These are phyloP conservation scores for Xerocomus cyaneibrunnescens DNA, from an alignment of 1,284 basidiomycete genomes.

Conservation along the genomic window DNA sequence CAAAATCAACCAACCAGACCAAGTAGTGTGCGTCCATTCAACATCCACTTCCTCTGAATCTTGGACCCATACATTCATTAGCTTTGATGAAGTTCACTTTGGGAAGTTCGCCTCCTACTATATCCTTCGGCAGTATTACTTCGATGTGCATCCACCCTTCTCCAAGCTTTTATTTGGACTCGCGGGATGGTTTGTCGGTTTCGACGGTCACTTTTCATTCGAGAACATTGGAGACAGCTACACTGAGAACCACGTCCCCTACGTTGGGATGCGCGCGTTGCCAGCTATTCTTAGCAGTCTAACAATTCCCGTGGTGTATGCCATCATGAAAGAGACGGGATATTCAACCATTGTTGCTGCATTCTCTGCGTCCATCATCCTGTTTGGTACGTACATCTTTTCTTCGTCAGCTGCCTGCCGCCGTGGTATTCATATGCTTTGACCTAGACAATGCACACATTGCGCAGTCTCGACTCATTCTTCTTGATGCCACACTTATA, in stretches of 20 bases:
- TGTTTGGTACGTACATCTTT: conserved; percentile 69
- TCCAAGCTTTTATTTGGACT: conserved; percentile 92
- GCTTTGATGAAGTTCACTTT: conserved; percentile 97
- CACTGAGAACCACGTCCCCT: conserved; percentile 84
- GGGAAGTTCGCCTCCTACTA: conserved; percentile 95
- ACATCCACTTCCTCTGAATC: neutral
- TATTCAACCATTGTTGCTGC: conserved; percentile 88
- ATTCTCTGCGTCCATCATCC: conserved; percentile 82
- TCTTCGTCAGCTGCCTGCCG: neutral
- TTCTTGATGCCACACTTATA: conserved; percentile 92
- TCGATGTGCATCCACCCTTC: conserved; percentile 98
- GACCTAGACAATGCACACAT: conserved; percentile 93
- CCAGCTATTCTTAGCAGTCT: conserved; percentile 90
- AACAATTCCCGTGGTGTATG: conserved; percentile 90
- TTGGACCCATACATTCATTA: conserved; percentile 33
- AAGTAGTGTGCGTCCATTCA: conserved; percentile 80
- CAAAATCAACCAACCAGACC: conserved; percentile 90
- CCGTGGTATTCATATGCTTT: conserved; percentile 4
- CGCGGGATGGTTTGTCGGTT: conserved; percentile 95
- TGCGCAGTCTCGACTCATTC: conserved; percentile 92
- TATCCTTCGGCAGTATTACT: conserved; percentile 92
- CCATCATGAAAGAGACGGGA: conserved; percentile 97
- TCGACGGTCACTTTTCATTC: conserved; percentile 92
- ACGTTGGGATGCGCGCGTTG: conserved; percentile 89
- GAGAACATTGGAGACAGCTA: conserved; percentile 96